phyloP scores from a whole-genome alignment of 2,329 filamentous ascomycete genomes.

The Aplosporella prunicola region DNA sequence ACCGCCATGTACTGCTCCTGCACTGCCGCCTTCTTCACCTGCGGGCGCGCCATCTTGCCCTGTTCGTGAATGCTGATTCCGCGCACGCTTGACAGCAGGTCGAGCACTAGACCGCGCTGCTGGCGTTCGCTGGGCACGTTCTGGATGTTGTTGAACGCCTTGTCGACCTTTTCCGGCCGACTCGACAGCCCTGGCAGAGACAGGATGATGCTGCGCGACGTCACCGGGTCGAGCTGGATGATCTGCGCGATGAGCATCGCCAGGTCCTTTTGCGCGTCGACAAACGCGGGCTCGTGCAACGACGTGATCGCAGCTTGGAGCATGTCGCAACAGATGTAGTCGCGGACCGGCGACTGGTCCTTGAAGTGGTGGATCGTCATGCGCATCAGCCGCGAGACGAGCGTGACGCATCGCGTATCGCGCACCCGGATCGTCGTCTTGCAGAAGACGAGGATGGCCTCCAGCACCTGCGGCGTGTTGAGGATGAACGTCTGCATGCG shows the following conservation, averaged over 20 bases:
- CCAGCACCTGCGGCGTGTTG: conserved; percentile 65
- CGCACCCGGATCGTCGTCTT: conserved; percentile 83
- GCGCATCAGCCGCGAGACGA: conserved; percentile 66
- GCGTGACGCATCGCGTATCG: conserved; percentile 78
- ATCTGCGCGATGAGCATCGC: conserved; percentile 81
- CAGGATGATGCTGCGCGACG: conserved; percentile 63
- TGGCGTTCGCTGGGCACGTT: conserved; percentile 50
- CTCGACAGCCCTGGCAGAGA: conserved; percentile 68
- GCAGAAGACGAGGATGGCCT: conserved; percentile 84
- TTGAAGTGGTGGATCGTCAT: conserved; percentile 74
- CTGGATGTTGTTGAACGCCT: conserved; percentile 33
- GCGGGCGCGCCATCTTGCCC: conserved; percentile 58
- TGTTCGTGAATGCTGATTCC: conserved; percentile 90
- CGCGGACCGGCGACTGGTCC: conserved; percentile 52
- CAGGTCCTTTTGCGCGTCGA: conserved; percentile 88
- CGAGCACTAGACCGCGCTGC: conserved; percentile 72
- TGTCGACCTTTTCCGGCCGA: conserved; percentile 47
- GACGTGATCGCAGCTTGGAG: conserved; percentile 83
- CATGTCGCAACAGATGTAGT: conserved; percentile 83
- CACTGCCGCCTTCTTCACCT: conserved; percentile 24
- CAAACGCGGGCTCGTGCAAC: conserved; percentile 91
- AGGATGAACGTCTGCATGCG: conserved; percentile 77
- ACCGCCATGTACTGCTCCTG: conserved; percentile 35
- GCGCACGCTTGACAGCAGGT: conserved; percentile 75
- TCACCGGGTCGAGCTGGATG: conserved; percentile 58